Evolutionary conservation across 495 filamentous ascomycete species (phyloP).

Genomic region (Eremomyces bilateralis): DNA sequence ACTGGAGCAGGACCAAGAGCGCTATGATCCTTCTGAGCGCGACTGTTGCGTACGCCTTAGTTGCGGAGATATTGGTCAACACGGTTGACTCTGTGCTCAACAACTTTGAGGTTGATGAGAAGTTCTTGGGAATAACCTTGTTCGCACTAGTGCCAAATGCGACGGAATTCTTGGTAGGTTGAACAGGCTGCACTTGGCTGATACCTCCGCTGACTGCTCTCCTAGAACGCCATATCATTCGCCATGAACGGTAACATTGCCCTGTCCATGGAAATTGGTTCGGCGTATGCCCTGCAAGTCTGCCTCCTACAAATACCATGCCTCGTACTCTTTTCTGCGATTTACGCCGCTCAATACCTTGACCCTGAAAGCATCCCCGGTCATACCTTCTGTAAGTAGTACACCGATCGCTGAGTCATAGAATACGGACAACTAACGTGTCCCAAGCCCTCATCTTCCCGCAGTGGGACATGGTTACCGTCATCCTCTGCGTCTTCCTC

Average conservation of each 20-base stretch:
- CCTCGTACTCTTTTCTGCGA: conserved; percentile 73
- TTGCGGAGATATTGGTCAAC: conserved; percentile 91
- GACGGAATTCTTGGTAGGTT: conserved; percentile 79
- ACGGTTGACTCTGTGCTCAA: conserved; percentile 88
- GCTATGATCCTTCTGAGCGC: conserved; percentile 73
- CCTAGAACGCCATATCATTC: conserved; percentile 91
- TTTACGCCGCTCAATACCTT: conserved; percentile 27
- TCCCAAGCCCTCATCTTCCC: conserved; percentile 65
- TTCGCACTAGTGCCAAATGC: conserved; percentile 97
- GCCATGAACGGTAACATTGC: conserved; percentile 99
- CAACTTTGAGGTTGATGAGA: conserved; percentile 81
- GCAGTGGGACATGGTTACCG: conserved; percentile 97
- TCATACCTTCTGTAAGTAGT: conserved; percentile 53
- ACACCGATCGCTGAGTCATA: conserved; percentile 2
- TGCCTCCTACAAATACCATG: conserved; percentile 92
- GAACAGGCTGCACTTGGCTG: no score
- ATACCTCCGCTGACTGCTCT: no score
- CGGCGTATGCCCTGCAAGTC: conserved; percentile 90
- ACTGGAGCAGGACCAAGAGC: conserved; percentile 87
- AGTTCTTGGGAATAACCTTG: conserved; percentile 92
- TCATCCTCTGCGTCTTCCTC: conserved; percentile 92
- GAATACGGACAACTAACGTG: neutral
- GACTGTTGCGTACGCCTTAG: conserved; percentile 80
- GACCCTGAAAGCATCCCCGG: conserved; percentile 35
- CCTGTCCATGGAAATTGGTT: conserved; percentile 96